Evolutionary conservation across 108 stramenopile genomes (phyloP), one percentile per base, ranked within the genome.

Genomic region (Cylindrotheca fusiformis): DNA sequence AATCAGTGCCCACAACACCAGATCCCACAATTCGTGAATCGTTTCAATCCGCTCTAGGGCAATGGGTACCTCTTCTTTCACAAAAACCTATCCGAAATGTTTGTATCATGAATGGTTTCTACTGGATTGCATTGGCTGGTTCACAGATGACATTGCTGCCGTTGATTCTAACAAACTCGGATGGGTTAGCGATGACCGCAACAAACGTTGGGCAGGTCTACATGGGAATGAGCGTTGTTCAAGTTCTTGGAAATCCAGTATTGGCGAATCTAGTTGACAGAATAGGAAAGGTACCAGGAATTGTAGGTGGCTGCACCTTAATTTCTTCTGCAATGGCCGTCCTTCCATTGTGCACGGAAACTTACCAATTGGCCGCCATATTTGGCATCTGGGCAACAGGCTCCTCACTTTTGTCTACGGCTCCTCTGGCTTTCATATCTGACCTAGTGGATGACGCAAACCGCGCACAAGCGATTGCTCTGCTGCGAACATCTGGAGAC

Each of bases 111-210:
- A 96, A 96, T 68, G 85, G 77, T 8, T 81, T 86, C 52, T 96
- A 96, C 63, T 86, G 92, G 86, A 52, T 86, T 10, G 83, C 83
- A 21, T 71, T 96, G 45, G 72, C 85, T 0, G 95, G 91, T 23
- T 52, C 79, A 1, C 87, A 93, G 69, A 90, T 96, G 91, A 93
- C 91, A 14, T 45, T 94, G 31, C 63, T 96, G 31, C 95, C 95
- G 0, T 67, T 96, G n/a, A 68, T 92, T 8, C 54, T 96, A 22
- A 91, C 91, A 4, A 58, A 83, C 36, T 71, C 83, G 3, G 48
- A 67, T 24, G 85, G 81, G 5, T 62, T 88, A 46, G 84, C 80
- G 20, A 71, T 93, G 73, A 78, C 82, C 3, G 85, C 92, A 22
- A 82, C 80, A 3, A 55, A 66, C 17, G 76, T 93, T 47, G 92